Percentiles rank a stretch among this genome's conserved stretches.
Conservation (phyloP, 108 stramenopile genomes). For the Cyclotella atomus region DNA sequence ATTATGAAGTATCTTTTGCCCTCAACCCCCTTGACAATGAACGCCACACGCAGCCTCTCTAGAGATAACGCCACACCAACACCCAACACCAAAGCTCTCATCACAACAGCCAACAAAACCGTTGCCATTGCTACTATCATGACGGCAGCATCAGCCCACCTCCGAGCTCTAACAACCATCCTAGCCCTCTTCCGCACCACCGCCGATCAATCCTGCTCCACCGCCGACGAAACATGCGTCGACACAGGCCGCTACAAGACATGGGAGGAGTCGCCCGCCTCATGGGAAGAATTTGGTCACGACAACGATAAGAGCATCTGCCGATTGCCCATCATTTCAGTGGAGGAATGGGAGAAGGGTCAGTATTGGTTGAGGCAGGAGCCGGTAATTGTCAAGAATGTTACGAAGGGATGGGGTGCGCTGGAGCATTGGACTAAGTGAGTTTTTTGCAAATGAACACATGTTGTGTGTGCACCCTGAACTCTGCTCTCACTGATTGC, state of each 20-base stretch:
- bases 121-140: too few species aligned
- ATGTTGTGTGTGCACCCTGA: not conserved
- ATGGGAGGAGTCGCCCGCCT: constrained; percentile 43
- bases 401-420: constrained; percentile 37
- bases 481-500: not conserved
- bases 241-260: constrained; percentile 12
- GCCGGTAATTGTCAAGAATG: constrained; percentile 46
- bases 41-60: too few species aligned
- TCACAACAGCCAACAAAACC: too few species aligned
- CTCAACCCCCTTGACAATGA: not conserved
- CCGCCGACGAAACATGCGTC: not conserved
- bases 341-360: constrained; percentile 40
- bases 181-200: not conserved
- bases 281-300: constrained; percentile 37
- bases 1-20: not conserved
- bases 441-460: not conserved
- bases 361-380: constrained; percentile 36
- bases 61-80: too few species aligned
- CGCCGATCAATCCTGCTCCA: constrained; percentile 5
- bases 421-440: constrained; percentile 50
- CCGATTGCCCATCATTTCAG: constrained; percentile 30
- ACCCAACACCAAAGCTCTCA: too few species aligned
- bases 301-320: constrained; percentile 41
- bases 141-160: not conserved
- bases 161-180: not conserved